Evolutionary conservation across 768 basidiomycete species (phyloP), one percentile per base, ranked within the genome.

Genomic region (Sistotremastrum niveocremeum): DNA sequence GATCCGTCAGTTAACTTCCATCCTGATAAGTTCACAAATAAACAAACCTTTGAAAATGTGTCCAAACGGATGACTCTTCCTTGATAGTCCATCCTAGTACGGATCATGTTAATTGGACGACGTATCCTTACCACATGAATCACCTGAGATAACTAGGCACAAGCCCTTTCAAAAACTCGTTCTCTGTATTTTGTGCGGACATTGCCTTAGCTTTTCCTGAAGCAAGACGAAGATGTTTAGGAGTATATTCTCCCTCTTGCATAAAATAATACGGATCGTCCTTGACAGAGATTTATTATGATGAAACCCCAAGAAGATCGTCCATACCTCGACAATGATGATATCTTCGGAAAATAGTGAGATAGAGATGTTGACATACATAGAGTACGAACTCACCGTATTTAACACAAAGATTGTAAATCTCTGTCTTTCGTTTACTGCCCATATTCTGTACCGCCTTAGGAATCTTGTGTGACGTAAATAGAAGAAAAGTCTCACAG

Each of bases 221-320:
- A 3, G 41, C 44, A 45, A 49, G 49, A 20, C 64, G 67, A 32
- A 60, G 61, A 31, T 53, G 50, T 49, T 73, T 73, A 4, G 67
- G 70, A 5, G 67, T 55, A 58, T 81, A 85, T 2, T 61, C 50
- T 0, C 72, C 74, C 50, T 76, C 62, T 57, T 85, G 83, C 28
- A 86, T 65, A 64, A 84, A 83, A 61, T 74, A 79, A 60, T 87
- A 86, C 3, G 86, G 85, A 60, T 87, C 85, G 53, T 89, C 85
- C 65, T 88, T 84, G 45, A 82, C 76, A 49, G 85, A 85, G 52
- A 86, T 77, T 28, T 86, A 60, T 52, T 87, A 77, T 81, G 37
- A 29, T 7, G 5, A 32, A 8, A 11, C 42, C 10, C 47, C 42
- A 34, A 47, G 34, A 11, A 4, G 35, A 8, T 10, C 9, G 7